Conservation (phyloP, 1,139 yeast species). For the Magnusiomyces tetraspermus region DNA sequence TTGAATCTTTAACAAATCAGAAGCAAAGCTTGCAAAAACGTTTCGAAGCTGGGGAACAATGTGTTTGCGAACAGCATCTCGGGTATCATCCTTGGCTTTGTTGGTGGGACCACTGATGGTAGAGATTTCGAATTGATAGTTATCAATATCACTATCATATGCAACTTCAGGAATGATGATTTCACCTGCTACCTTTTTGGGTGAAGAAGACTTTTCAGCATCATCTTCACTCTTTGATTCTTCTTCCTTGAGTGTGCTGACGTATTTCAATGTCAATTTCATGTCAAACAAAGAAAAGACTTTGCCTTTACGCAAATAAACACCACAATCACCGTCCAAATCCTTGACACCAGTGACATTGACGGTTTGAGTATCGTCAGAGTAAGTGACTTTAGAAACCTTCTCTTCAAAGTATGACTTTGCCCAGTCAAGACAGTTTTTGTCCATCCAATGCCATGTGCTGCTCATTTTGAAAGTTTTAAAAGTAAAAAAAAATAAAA, state of each 20-base stretch:
- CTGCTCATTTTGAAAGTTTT: not conserved
- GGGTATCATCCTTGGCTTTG: conserved; percentile 40
- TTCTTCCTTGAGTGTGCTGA: conserved; percentile 35
- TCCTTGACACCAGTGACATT: conserved; percentile 49
- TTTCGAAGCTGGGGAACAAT: conserved; percentile 63
- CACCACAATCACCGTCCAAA: conserved; percentile 93
- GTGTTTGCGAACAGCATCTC: conserved; percentile 45
- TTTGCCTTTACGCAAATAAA: conserved; percentile 92
- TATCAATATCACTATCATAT: conserved; percentile 81
- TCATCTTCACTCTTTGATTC: conserved; percentile 27
- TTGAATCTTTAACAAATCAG: conserved; percentile 62
- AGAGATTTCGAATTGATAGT: conserved; percentile 65
- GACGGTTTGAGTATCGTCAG: conserved; percentile 35
- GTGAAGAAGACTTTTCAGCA: not conserved
- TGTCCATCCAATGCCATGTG: conserved; percentile 90
- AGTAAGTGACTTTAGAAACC: conserved; percentile 43
- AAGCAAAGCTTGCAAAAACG: conserved; percentile 56
- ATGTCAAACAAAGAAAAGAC: conserved; percentile 86
- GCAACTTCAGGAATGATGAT: conserved; percentile 86
- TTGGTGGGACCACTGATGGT: conserved; percentile 42
- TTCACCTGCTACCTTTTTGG: conserved; percentile 44
- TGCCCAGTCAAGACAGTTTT: conserved; percentile 91
- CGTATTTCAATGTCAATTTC: conserved; percentile 51
- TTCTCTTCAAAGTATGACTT: conserved; percentile 59
- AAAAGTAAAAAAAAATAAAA: not conserved